phyloP scores from a whole-genome alignment of 31 red algal genomes.

The Odonthalia washingtoniensis region DNA sequence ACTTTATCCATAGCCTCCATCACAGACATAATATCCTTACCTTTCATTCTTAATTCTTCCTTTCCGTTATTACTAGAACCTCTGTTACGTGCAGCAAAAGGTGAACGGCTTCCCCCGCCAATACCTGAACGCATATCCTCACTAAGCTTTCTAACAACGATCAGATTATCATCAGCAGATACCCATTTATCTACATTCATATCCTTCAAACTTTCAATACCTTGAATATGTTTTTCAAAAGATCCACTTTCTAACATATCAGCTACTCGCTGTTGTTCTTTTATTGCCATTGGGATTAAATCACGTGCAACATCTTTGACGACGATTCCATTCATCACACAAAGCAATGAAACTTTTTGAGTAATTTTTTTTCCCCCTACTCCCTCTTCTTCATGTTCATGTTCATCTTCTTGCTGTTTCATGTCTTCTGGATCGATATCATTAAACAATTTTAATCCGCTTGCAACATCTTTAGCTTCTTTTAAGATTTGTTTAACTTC shows the following conservation, averaged over 20 bases:
- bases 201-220: background rate
- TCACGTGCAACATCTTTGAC: constrained; percentile 58
- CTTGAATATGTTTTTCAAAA: background rate
- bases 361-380: background rate
- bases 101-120: background rate
- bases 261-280: constrained; percentile 67
- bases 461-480: constrained; percentile 45
- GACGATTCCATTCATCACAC: constrained; percentile 68
- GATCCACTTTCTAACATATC: constrained; percentile 10
- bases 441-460: constrained; percentile 21
- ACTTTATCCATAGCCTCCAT: constrained; percentile 3
- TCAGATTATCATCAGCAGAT: constrained; percentile 41
- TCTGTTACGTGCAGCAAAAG: background rate
- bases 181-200: constrained; percentile 63
- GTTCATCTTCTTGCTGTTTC: background rate
- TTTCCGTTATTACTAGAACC: background rate
- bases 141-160: constrained; percentile 61
- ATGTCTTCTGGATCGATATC: background rate
- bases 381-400: background rate
- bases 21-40: constrained; percentile 16
- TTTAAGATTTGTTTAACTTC: constrained; percentile 24
- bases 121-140: constrained; percentile 30
- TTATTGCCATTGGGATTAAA: constrained; percentile 50
- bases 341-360: constrained; percentile 51
- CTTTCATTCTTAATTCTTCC: constrained; percentile 25